Percentiles rank a stretch among this genome's conserved stretches.
These are phyloP conservation scores for Austropuccinia psidii DNA, from an alignment of 1,284 basidiomycete genomes.

Conservation along the genomic window DNA sequence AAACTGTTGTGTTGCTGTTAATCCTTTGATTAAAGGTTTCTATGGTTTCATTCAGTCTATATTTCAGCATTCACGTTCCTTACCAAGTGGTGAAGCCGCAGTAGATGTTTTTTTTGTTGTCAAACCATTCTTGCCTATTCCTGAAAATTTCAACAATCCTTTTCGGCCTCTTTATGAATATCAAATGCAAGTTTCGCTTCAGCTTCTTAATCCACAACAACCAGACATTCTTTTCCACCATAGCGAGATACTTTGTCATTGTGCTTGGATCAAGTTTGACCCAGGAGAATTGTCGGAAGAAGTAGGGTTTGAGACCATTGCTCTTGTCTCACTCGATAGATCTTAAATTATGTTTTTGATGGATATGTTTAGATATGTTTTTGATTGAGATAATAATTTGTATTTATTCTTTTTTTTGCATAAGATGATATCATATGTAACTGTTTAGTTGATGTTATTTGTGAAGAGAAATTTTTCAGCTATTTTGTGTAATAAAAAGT, in stretches of 20 bases:
- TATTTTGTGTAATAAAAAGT: no score
- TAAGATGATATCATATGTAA: no score
- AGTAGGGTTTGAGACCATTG: background rate
- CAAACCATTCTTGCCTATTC: background rate
- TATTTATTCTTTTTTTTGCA: no score
- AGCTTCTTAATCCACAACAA: background rate
- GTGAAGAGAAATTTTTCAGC: no score
- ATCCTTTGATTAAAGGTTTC: background rate
- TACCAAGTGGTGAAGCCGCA: background rate
- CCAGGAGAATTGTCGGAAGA: background rate
- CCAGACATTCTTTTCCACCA: background rate
- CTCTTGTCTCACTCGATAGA: background rate
- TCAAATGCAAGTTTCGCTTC: background rate
- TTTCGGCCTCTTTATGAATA: background rate
- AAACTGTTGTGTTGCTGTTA: background rate
- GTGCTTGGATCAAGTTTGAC: conserved; percentile 1
- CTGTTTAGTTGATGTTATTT: no score
- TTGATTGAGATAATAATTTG: no score
- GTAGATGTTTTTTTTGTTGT: background rate
- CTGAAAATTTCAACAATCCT: background rate
- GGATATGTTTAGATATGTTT: no score
- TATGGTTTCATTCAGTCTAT: background rate
- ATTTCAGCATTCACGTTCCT: background rate
- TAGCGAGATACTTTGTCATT: background rate
- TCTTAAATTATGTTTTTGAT: no score